A percentile compares a stretch with the other conserved stretches of the same genome.
Evolutionary conservation across 1,284 basidiomycete species (phyloP).

Genomic region (Grifola frondosa): DNA sequence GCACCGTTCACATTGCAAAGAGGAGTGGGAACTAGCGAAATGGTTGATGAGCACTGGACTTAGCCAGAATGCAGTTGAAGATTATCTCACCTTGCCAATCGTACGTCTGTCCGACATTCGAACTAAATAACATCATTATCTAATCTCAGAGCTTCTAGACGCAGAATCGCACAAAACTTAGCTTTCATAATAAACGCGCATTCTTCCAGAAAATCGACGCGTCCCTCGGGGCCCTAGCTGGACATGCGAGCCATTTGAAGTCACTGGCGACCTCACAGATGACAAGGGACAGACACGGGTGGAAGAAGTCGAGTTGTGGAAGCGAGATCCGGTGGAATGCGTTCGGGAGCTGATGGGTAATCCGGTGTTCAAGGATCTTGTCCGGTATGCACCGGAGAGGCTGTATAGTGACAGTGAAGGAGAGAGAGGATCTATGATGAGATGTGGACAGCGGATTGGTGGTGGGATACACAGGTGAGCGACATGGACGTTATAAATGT

Average conservation of each 20-base stretch:
- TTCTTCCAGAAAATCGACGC: conserved; percentile 31
- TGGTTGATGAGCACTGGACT: conserved; percentile 32
- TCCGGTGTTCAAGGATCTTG: conserved; percentile 26
- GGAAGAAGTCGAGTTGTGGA: conserved; percentile 24
- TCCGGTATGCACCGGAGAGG: conserved; percentile 32
- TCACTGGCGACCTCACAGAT: conserved; percentile 25
- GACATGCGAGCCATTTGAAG: conserved; percentile 22
- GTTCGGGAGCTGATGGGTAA: conserved; percentile 32
- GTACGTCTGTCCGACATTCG: conserved; percentile 21
- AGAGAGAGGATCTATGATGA: conserved; percentile 29
- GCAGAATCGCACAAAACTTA: conserved; percentile 13
- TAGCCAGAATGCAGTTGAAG: conserved; percentile 28
- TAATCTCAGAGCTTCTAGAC: conserved; percentile 11
- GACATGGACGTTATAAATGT: neutral
- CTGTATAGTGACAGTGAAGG: conserved; percentile 27
- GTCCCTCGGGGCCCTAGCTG: conserved; percentile 28
- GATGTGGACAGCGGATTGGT: conserved; percentile 44
- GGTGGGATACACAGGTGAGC: conserved; percentile 36
- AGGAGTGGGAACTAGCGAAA: conserved; percentile 32
- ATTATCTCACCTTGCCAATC: conserved; percentile 32
- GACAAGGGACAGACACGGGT: conserved; percentile 12
- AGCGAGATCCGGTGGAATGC: conserved; percentile 30
- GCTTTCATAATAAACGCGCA: conserved; percentile 23
- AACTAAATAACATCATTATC: too few relatives aligned
- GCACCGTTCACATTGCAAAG: conserved; percentile 23